Evolutionary conservation across 108 stramenopile species (phyloP).

Genomic region (Nitzschia putrida): DNA sequence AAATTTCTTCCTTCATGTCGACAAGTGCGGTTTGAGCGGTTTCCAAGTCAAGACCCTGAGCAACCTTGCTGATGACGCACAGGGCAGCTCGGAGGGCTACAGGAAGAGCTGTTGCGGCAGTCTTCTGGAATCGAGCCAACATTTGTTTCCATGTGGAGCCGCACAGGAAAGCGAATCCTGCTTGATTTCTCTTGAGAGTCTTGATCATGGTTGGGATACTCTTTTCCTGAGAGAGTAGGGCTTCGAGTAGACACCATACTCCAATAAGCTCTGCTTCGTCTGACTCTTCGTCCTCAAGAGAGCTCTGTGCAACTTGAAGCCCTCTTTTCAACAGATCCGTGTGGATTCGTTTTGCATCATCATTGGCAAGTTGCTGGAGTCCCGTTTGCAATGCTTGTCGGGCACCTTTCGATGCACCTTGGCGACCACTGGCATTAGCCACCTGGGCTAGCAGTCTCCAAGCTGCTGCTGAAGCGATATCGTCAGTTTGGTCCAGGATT

Average conservation of each 20-base stretch:
- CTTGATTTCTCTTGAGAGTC: slow-evolving; percentile 18
- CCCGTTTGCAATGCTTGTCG: slow-evolving; percentile 56
- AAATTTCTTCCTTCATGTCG: slow-evolving; percentile 39
- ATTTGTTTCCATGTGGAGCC: slow-evolving; percentile 49
- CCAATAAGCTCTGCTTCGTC: slow-evolving; percentile 33
- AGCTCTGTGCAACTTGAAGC: slow-evolving; percentile 9
- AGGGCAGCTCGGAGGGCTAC: slow-evolving; percentile 50
- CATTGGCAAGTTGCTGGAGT: slow-evolving; percentile 49
- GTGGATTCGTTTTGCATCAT: slow-evolving; percentile 29
- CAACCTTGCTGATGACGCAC: slow-evolving; percentile 59
- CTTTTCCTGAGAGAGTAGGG: slow-evolving; percentile 38
- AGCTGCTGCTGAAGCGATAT: slow-evolving; percentile 30
- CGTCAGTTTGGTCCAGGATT: slow-evolving; percentile 41
- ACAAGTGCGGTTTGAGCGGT: slow-evolving; percentile 30
- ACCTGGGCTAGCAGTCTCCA: slow-evolving; percentile 70
- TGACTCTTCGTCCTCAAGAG: slow-evolving; percentile 10
- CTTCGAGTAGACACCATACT: slow-evolving; percentile 78
- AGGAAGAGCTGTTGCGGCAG: not conserved
- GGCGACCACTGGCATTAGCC: slow-evolving; percentile 41
- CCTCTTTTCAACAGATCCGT: slow-evolving; percentile 17
- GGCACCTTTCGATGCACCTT: slow-evolving; percentile 58
- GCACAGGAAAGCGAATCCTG: slow-evolving; percentile 46
- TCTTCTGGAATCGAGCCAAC: slow-evolving; percentile 4
- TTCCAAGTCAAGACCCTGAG: slow-evolving; percentile 33
- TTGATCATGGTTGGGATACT: slow-evolving; percentile 1